phyloP scores from a whole-genome alignment of 2,329 filamentous ascomycete genomes.

The Hymenoscyphus albidus region DNA sequence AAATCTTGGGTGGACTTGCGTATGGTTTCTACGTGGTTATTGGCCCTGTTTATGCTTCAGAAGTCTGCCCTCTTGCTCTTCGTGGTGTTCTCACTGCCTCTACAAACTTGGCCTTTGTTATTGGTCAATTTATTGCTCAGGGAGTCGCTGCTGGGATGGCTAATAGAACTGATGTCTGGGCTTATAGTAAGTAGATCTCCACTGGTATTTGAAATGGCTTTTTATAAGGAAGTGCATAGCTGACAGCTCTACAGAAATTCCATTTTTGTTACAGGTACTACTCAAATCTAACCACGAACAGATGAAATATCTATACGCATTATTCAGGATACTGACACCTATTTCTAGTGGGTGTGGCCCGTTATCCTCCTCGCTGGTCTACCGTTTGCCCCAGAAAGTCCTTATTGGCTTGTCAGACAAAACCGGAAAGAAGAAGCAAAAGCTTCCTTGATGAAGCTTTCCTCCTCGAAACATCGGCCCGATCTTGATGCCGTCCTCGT shows the following conservation, averaged over 20 bases:
- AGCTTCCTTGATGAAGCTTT: conserved; percentile 33
- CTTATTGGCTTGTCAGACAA: conserved; percentile 46
- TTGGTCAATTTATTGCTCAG: conserved; percentile 45
- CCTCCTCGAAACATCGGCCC: conserved; percentile 40
- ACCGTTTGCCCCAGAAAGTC: conserved; percentile 44
- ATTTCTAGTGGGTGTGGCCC: conserved; percentile 45
- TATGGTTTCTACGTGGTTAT: conserved; percentile 45
- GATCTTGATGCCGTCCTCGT: conserved; percentile 44
- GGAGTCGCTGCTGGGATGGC: conserved; percentile 39
- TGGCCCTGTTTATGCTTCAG: conserved; percentile 36
- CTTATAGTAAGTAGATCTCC: conserved; percentile 14
- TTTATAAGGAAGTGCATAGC: background rate
- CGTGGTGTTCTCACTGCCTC: conserved; percentile 48
- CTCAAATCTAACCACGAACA: background rate
- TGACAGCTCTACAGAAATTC: background rate
- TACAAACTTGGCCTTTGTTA: conserved; percentile 48
- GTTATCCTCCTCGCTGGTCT: conserved; percentile 42
- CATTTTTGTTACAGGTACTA: background rate
- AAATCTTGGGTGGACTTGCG: conserved; percentile 46
- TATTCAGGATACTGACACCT: conserved; percentile 9
- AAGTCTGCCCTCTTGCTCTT: conserved; percentile 50
- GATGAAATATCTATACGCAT: background rate
- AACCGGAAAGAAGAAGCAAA: conserved; percentile 41
- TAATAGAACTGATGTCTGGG: conserved; percentile 20
- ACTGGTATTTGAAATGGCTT: background rate